These are phyloP conservation scores for Kodamaea restingae DNA, from an alignment of 805 yeast genomes.

Conservation along the genomic window DNA sequence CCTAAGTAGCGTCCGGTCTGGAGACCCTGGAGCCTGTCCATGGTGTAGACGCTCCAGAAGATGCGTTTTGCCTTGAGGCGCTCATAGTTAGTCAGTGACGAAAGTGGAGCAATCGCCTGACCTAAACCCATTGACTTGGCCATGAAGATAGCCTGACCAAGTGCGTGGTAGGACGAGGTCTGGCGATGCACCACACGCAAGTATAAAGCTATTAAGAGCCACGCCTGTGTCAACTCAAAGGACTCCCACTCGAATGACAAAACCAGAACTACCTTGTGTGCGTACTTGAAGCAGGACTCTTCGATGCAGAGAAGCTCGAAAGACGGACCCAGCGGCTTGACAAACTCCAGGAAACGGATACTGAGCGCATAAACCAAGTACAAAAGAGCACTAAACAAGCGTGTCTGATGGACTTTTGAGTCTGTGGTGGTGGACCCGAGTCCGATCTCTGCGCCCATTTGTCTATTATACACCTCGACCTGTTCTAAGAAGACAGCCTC, in stretches of 20 bases:
- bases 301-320: constrained; percentile 26
- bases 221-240: constrained; percentile 39
- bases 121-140: constrained; percentile 35
- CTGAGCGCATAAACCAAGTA: constrained; percentile 47
- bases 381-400: constrained; percentile 50
- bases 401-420: constrained; percentile 31
- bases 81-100: constrained; percentile 36
- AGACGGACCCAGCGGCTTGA: constrained; percentile 26
- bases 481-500: constrained; percentile 53
- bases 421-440: constrained; percentile 8
- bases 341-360: constrained; percentile 47
- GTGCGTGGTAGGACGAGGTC: constrained; percentile 29
- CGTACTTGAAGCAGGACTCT: constrained; percentile 32
- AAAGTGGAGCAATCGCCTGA: constrained; percentile 15
- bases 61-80: constrained; percentile 45
- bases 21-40: constrained; percentile 51
- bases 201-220: constrained; percentile 36
- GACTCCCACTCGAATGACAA: constrained; percentile 42
- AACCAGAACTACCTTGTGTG: constrained; percentile 27
- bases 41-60: constrained; percentile 52
- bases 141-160: constrained; percentile 35
- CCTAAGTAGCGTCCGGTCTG: constrained; percentile 48
- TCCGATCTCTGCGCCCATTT: constrained; percentile 3
- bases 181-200: constrained; percentile 38
- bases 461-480: constrained; percentile 21